Conservation (phyloP, 768 basidiomycete genomes). For the Kwoniella sp. region DNA sequence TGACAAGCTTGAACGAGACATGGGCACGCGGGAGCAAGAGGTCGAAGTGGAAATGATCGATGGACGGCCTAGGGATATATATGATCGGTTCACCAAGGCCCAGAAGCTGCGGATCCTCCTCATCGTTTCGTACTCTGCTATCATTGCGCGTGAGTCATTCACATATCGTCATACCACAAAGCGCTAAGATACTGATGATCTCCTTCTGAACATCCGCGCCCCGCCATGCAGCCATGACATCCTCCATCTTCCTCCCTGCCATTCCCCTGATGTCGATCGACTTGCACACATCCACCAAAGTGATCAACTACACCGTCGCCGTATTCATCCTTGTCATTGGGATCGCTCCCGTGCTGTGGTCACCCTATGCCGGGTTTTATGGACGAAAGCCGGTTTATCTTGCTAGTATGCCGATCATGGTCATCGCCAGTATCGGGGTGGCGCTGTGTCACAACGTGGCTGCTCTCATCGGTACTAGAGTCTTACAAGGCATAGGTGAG, state of each 20-base stretch:
- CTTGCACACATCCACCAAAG: conserved; percentile 62
- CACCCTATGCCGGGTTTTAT: conserved; percentile 64
- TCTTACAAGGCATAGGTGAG: conserved; percentile 67
- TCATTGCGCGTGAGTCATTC: conserved; percentile 66
- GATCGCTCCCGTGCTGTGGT: conserved; percentile 62
- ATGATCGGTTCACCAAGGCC: conserved; percentile 63
- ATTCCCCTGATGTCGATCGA: conserved; percentile 74
- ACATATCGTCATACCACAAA: background rate
- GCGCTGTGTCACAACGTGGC: conserved; percentile 60
- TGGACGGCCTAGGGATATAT: conserved; percentile 57
- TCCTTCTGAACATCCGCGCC: background rate
- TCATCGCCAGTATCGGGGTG: conserved; percentile 67
- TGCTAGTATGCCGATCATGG: conserved; percentile 64
- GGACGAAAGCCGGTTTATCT: conserved; percentile 69
- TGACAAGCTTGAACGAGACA: background rate
- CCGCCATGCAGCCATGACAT: conserved; percentile 65
- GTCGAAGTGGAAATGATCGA: conserved; percentile 29
- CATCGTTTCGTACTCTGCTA: conserved; percentile 66
- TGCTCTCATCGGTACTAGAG: conserved; percentile 65
- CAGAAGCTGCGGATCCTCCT: conserved; percentile 65
- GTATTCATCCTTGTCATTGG: conserved; percentile 61
- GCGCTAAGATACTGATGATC: background rate
- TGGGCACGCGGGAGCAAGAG: background rate
- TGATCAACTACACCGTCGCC: conserved; percentile 67
- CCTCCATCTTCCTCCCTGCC: conserved; percentile 71